Conservation (phyloP, 805 yeast species). For the Candida morakotiae region DNA sequence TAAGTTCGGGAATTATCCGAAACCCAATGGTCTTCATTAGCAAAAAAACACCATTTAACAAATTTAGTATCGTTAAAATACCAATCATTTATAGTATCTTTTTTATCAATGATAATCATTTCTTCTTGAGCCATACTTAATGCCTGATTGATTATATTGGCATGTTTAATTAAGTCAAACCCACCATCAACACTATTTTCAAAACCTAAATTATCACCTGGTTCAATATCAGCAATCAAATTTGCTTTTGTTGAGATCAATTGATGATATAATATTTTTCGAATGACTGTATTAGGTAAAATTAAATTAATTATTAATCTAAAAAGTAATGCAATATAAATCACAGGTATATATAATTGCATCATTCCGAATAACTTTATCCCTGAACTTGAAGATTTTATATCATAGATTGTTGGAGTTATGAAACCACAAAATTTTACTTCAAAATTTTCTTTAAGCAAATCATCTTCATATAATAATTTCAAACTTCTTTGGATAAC, state of each 20-base stretch:
- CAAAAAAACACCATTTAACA: constrained; percentile 50
- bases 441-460: constrained; percentile 13
- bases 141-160: constrained; percentile 49
- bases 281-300: not conserved
- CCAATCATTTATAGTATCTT: constrained; percentile 48
- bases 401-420: constrained; percentile 67
- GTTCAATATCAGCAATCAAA: constrained; percentile 1
- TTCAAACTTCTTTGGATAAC: constrained; percentile 51
- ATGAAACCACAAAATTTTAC: constrained; percentile 53
- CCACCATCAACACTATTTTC: constrained; percentile 41
- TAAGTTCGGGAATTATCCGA: constrained; percentile 44
- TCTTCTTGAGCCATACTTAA: constrained; percentile 58
- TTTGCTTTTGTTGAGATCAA: not conserved
- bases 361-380: constrained; percentile 20
- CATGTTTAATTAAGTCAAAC: constrained; percentile 35
- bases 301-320: constrained; percentile 17
- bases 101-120: constrained; percentile 47
- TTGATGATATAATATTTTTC: constrained; percentile 1
- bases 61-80: constrained; percentile 29
- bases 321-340: constrained; percentile 16
- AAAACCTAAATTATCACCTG: constrained; percentile 1
- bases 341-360: constrained; percentile 22
- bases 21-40: constrained; percentile 66
- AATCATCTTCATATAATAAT: constrained; percentile 18
- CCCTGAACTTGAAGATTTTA: constrained; percentile 43